Evolutionary conservation across 2,329 filamentous ascomycete species (phyloP).

Genomic region (Alternaria sp.): DNA sequence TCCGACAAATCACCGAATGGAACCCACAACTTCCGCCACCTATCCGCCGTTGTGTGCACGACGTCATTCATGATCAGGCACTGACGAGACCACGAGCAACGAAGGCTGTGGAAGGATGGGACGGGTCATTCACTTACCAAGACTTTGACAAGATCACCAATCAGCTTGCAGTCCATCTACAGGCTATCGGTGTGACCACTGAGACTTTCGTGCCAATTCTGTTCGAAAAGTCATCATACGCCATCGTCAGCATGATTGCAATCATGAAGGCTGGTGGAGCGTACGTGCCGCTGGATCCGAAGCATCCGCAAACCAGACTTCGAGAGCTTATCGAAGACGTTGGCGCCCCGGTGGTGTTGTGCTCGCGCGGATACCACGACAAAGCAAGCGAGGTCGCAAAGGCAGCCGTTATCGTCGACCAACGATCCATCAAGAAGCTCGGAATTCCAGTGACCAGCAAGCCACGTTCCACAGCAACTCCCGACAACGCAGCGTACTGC

Average conservation of each 20-base stretch:
- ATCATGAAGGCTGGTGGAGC: conserved; percentile 49
- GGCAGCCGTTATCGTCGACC: conserved; percentile 40
- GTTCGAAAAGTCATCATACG: conserved; percentile 46
- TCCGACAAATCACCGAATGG: conserved; percentile 37
- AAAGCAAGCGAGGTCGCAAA: conserved; percentile 33
- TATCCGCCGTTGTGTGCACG: conserved; percentile 38
- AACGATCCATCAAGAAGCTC: conserved; percentile 49
- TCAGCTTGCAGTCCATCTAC: conserved; percentile 34
- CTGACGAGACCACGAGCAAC: conserved; percentile 34
- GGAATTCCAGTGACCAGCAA: conserved; percentile 44
- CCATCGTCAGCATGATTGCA: conserved; percentile 43
- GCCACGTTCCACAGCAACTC: conserved; percentile 45
- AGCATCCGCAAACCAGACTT: conserved; percentile 46
- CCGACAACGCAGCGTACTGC: conserved; percentile 63
- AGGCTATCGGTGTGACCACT: conserved; percentile 31
- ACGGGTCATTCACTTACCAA: conserved; percentile 41
- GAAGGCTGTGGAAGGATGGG: conserved; percentile 41
- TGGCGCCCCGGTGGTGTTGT: conserved; percentile 36
- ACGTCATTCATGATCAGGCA: conserved; percentile 39
- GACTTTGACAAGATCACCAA: conserved; percentile 42
- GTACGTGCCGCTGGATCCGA: conserved; percentile 49
- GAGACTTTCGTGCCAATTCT: conserved; percentile 45
- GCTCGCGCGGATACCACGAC: conserved; percentile 28
- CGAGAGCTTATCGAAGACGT: conserved; percentile 43
- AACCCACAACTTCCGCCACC: conserved; percentile 34